Evolutionary conservation across 177 flowering plant genomes (phyloP).

Genomic region (Vitis hybrid): DNA sequence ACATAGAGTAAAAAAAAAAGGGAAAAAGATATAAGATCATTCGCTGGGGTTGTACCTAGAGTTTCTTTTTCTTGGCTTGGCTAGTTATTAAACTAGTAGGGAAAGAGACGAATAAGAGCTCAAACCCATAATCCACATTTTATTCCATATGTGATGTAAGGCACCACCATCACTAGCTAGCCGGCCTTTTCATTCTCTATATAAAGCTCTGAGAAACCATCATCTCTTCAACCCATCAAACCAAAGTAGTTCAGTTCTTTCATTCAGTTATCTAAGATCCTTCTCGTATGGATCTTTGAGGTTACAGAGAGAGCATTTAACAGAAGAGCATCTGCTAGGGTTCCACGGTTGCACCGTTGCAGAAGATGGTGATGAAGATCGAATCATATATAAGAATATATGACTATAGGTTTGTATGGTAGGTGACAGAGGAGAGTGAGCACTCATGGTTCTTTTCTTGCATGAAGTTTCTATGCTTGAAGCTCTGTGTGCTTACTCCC

Average conservation of each 20-base stretch:
- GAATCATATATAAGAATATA: not conserved
- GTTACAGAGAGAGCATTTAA: not conserved
- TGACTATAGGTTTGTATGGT: constrained; percentile 3
- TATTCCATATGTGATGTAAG: constrained; percentile 13
- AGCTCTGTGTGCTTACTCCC: constrained; percentile 62
- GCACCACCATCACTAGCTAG: not conserved
- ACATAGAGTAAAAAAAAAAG: not conserved
- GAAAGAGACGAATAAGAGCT: constrained; percentile 7
- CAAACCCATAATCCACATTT: constrained; percentile 7
- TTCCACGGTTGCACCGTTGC: not conserved
- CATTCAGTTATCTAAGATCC: not conserved
- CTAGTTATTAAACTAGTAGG: not conserved
- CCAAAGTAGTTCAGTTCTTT: not conserved
- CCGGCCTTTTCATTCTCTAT: not conserved
- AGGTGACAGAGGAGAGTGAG: constrained; percentile 84
- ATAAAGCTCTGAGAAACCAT: constrained; percentile 7
- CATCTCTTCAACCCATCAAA: constrained; percentile 6
- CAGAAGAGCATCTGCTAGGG: not conserved
- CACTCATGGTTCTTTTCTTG: constrained; percentile 59
- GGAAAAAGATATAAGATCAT: not conserved
- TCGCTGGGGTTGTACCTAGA: not conserved
- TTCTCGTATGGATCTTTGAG: too few relatives aligned
- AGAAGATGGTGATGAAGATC: not conserved
- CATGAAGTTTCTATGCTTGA: constrained; percentile 47
- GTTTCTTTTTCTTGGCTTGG: not conserved